These are phyloP conservation scores for Colletotrichum limetticola DNA, from an alignment of 2,329 filamentous ascomycete genomes.

Conservation along the genomic window DNA sequence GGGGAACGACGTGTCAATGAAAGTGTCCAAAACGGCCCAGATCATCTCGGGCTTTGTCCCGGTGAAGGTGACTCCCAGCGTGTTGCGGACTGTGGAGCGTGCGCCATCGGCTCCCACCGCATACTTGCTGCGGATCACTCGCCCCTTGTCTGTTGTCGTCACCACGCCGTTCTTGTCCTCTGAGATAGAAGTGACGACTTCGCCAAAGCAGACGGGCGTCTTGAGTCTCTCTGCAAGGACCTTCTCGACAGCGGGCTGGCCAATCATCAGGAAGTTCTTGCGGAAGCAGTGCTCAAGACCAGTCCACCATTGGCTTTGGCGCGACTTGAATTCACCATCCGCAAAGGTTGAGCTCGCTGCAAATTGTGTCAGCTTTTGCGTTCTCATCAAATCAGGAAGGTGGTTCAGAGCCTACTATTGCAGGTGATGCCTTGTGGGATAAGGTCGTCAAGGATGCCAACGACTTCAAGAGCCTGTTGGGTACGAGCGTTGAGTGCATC, in stretches of 20 bases:
- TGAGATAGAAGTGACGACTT: slow-evolving; percentile 46
- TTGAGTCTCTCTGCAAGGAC: slow-evolving; percentile 49
- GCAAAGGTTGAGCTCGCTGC: slow-evolving; percentile 59
- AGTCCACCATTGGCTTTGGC: slow-evolving; percentile 60
- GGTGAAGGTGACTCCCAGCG: slow-evolving; percentile 52
- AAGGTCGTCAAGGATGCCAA: slow-evolving; percentile 54
- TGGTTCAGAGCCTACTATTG: slow-evolving; percentile 52
- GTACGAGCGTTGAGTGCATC: slow-evolving; percentile 61
- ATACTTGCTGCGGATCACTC: slow-evolving; percentile 50
- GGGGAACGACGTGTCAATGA: slow-evolving; percentile 61
- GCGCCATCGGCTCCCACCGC: slow-evolving; percentile 65
- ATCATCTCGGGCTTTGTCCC: slow-evolving; percentile 61
- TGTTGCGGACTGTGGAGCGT: slow-evolving; percentile 56
- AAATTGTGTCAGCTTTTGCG: neutral
- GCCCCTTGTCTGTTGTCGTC: slow-evolving; percentile 44
- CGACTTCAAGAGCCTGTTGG: slow-evolving; percentile 59
- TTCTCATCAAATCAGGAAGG: neutral
- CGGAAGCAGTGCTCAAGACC: slow-evolving; percentile 55
- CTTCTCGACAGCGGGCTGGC: slow-evolving; percentile 57
- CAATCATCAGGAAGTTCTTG: slow-evolving; percentile 62
- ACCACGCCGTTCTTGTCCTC: slow-evolving; percentile 41
- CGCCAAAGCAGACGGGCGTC: slow-evolving; percentile 48
- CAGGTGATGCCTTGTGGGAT: slow-evolving; percentile 56
- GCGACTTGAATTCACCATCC: slow-evolving; percentile 57
- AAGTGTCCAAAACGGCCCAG: slow-evolving; percentile 60